Base-by-base conservation (phyloP, 495 filamentous ascomycete species). In the Barbatosphaeria neglecta region DNA sequence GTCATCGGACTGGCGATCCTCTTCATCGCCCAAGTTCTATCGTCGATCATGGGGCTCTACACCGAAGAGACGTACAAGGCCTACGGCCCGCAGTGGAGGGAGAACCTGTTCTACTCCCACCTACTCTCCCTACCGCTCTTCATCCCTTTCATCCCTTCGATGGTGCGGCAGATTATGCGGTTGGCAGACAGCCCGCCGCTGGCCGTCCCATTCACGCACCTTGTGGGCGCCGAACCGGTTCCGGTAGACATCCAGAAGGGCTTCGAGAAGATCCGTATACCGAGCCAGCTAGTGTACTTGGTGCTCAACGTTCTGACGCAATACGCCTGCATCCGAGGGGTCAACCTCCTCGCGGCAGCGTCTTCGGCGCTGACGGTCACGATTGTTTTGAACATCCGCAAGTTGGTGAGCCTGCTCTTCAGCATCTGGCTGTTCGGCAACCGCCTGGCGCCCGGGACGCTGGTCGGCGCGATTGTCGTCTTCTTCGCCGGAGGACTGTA, bases 381-480 rank as follows among this genome's bases (percentile, higher is more conserved):
- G 1, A 92, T 98, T 37, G 86, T 95, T 25, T 74, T 98, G 22
- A 98, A 97, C 61, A 83, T 98, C 41, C 76, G 92, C 54, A 98
- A 98, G 64, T 70, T 98, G n/a, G 81, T 93, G 17, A 93, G 87
- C 49, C 74, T 97, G 46, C 60, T 95, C 50, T 56, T 97, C 33
- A 96, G 90, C 49, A 89, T 96, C 49, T 88, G 85, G 72, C 60
- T 97, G 3, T 98, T 98, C 64, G 92, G 90, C 8, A 95, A 97
- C 58, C 57, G 74, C 25, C 63, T 98, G 51, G 75, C 80, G 0
- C 63, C 69, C 3, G 82, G 86, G 31, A 90, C 95, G 37, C 59
- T 93, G 35, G 46, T 86, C 13, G 92, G 92, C 19, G 89, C 90
- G 2, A 66, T 74, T 4, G 72, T 96, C 27, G 93, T 97, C 11